These are phyloP conservation scores for Starmerella lactis-condensi DNA, from an alignment of 805 yeast species.

Conservation along the genomic window DNA sequence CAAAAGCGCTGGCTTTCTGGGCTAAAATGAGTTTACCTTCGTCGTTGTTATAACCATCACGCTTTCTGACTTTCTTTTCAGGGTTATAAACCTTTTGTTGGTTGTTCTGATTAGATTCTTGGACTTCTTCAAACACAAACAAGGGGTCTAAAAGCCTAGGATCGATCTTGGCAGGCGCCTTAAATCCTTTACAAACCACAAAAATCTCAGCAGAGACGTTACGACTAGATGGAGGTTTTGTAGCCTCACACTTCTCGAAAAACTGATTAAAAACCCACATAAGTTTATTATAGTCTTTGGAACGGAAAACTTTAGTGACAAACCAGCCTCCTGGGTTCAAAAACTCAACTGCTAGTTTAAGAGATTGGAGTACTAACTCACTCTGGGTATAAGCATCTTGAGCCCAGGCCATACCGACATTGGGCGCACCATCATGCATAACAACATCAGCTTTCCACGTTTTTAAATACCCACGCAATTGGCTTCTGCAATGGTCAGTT, in stretches of 20 bases:
- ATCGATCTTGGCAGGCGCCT: constrained; percentile 89
- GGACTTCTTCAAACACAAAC: constrained; percentile 84
- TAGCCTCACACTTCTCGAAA: constrained; percentile 92
- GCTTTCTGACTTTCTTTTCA: constrained; percentile 68
- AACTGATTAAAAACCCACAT: constrained; percentile 96
- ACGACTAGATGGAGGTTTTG: constrained; percentile 98
- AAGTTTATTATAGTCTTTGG: constrained; percentile 93
- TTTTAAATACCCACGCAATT: constrained; percentile 84
- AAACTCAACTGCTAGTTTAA: constrained; percentile 86
- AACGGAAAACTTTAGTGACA: constrained; percentile 90
- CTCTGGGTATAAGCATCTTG: constrained; percentile 99
- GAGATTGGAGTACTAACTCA: constrained; percentile 81
- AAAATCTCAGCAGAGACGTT: constrained; percentile 98
- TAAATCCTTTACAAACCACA: constrained; percentile 88
- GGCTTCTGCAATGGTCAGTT: constrained; percentile 92
- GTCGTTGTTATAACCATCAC: constrained; percentile 72
- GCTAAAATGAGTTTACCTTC: constrained; percentile 68
- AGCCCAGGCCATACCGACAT: constrained; percentile 99
- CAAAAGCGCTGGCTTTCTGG: constrained; percentile 56
- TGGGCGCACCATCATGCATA: constrained; percentile 98
- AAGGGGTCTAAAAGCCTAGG: constrained; percentile 81
- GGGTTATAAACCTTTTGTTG: constrained; percentile 92
- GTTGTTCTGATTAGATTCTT: constrained; percentile 36
- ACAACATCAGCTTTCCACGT: constrained; percentile 99
- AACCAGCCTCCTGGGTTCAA: constrained; percentile 82